Evolutionary conservation across 306 rosid genomes (phyloP).

Genomic region (Styphnolobium japonicum): DNA sequence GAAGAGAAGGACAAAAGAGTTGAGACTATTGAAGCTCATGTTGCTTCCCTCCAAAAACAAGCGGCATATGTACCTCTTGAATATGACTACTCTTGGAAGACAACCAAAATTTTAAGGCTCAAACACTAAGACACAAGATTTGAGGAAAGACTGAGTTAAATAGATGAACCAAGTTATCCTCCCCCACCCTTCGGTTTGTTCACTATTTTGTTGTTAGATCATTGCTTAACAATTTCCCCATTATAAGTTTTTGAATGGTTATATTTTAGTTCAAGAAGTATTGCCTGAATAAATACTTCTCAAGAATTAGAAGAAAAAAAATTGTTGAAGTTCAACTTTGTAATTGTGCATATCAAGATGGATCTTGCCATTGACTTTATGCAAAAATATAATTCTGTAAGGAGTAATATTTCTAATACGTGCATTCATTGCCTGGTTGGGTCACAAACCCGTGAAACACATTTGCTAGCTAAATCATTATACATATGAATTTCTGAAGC

Average conservation of each 20-base stretch:
- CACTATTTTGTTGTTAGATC: constrained; percentile 6
- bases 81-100: constrained; percentile 78
- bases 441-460: background rate
- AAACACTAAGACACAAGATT: constrained; percentile 38
- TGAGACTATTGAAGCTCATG: constrained; percentile 72
- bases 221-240: background rate
- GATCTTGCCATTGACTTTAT: background rate
- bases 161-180: background rate
- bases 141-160: constrained; percentile 33
- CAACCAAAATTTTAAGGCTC: constrained; percentile 80
- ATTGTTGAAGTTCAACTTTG: constrained; percentile 10
- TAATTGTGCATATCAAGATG: background rate
- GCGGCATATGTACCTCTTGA: constrained; percentile 81
- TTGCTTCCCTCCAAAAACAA: constrained; percentile 71
- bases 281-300: background rate
- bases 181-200: background rate
- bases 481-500: background rate
- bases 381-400: background rate
- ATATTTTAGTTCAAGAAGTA: background rate
- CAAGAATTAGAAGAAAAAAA: background rate
- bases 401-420: background rate
- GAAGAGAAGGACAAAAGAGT: constrained; percentile 63
- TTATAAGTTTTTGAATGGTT: background rate
- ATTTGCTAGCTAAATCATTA: background rate
- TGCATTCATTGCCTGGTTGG: background rate